Evolutionary conservation across 257 asterid genomes (phyloP).

Genomic region (Solanum habrochaites): DNA sequence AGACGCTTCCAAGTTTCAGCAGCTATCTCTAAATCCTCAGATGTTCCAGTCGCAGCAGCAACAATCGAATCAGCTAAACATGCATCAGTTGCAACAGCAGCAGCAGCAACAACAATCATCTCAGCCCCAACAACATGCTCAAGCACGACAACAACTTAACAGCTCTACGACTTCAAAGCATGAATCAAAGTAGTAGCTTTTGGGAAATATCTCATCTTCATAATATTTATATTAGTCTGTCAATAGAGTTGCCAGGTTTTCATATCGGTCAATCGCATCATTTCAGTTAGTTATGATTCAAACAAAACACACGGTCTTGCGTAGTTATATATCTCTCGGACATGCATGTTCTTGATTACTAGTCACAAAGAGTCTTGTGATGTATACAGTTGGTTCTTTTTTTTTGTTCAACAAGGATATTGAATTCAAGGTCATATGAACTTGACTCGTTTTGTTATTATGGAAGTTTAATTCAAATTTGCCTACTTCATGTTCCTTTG

Average conservation of each 20-base stretch:
- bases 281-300: conserved; percentile 18
- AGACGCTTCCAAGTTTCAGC: conserved; percentile 42
- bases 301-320: background rate
- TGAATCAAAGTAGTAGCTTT: conserved; percentile 17
- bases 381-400: background rate
- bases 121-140: conserved; percentile 5
- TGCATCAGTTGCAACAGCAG: conserved; percentile 29
- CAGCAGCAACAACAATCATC: conserved; percentile 4
- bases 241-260: background rate
- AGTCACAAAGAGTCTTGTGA: background rate
- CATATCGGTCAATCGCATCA: conserved; percentile 13
- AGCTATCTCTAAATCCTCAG: conserved; percentile 32
- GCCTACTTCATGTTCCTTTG: background rate
- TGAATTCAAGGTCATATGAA: background rate
- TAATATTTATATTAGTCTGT: background rate
- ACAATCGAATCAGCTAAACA: conserved; percentile 18
- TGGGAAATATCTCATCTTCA: background rate
- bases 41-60: conserved; percentile 35
- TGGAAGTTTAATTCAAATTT: background rate
- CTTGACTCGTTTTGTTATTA: background rate
- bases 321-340: background rate
- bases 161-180: conserved; percentile 16
- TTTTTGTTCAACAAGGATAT: background rate
- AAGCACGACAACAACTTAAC: conserved; percentile 19
- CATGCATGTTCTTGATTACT: background rate